A percentile compares a stretch with the other conserved stretches of the same genome.
These are phyloP conservation scores for Eremochloa ophiuroides DNA, from an alignment of 176 grass and related monocot genomes.

Conservation along the genomic window DNA sequence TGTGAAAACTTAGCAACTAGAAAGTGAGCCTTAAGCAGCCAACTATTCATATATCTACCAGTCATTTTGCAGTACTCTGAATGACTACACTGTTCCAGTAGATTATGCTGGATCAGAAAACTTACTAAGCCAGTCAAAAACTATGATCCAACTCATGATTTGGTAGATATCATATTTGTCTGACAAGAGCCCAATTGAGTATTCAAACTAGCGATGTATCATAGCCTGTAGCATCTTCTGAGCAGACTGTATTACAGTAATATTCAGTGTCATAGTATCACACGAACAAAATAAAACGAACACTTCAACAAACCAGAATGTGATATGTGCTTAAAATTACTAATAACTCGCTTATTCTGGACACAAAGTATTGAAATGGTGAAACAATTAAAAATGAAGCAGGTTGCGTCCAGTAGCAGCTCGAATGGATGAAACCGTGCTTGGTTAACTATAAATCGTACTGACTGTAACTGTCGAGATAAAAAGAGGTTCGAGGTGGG, in stretches of 20 bases:
- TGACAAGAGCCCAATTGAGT: background rate
- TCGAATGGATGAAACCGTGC: background rate
- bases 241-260: background rate
- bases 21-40: background rate
- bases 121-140: background rate
- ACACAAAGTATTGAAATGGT: background rate
- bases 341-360: background rate
- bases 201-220: background rate
- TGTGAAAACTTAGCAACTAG: background rate
- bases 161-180: background rate
- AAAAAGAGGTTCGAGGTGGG: background rate
- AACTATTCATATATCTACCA: background rate
- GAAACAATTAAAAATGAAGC: background rate
- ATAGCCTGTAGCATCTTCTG: background rate
- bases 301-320: background rate
- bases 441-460: background rate
- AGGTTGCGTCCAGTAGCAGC: background rate
- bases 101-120: background rate
- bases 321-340: background rate
- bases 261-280: constrained; percentile 7
- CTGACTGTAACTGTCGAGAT: background rate
- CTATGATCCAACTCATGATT: background rate
- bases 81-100: background rate
- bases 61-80: background rate
- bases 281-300: background rate